Conservation (phyloP, 83 land plant species). For the Picea abies region DNA sequence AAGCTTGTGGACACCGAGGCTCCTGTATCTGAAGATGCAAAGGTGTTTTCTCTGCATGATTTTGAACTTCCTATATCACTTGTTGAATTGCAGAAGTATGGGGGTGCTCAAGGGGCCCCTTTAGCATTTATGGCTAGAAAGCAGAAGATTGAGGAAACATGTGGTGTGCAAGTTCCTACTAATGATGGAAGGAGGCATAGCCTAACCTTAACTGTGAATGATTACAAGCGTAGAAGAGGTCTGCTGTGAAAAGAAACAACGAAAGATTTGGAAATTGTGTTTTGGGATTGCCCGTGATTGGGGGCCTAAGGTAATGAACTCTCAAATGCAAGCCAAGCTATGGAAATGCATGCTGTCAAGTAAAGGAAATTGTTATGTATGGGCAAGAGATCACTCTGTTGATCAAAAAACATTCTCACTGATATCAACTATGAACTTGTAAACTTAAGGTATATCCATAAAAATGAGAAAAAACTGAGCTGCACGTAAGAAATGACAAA, state of each 20-base stretch:
- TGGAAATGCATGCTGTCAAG: no score
- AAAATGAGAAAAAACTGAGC: no score
- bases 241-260: slow-evolving; percentile 46
- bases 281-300: not conserved
- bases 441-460: no score
- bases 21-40: slow-evolving; percentile 69
- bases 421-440: no score
- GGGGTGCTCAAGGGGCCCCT: slow-evolving; percentile 82
- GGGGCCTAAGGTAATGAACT: no score
- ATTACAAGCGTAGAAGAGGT: slow-evolving; percentile 94
- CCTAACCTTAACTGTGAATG: slow-evolving; percentile 86
- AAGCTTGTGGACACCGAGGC: slow-evolving; percentile 81
- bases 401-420: no score
- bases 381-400: no score
- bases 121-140: slow-evolving; percentile 77
- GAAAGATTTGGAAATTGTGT: not conserved
- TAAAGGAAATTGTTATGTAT: no score
- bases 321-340: no score
- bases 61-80: slow-evolving; percentile 79
- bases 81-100: slow-evolving; percentile 63
- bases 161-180: slow-evolving; percentile 73
- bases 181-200: slow-evolving; percentile 90
- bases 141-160: slow-evolving; percentile 79
- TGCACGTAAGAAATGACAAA: no score
- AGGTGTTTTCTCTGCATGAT: slow-evolving; percentile 60